Evolutionary conservation across 208 protist species (phyloP).

Genomic region (Trypanosoma mega): DNA sequence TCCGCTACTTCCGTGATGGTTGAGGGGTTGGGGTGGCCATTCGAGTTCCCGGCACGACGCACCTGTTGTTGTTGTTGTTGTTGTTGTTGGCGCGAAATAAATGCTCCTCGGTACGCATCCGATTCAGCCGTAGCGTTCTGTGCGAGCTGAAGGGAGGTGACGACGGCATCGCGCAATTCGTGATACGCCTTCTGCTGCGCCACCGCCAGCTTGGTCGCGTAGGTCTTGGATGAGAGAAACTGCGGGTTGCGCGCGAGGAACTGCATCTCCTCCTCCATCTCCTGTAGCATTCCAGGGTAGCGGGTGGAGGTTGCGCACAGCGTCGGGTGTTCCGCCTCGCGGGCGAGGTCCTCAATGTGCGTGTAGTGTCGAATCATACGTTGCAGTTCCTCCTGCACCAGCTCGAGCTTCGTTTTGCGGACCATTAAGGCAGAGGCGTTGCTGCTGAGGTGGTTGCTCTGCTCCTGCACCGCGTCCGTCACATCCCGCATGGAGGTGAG

Average conservation of each 20-base stretch:
- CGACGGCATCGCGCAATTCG: slow-evolving; percentile 51
- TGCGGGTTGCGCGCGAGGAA: slow-evolving; percentile 62
- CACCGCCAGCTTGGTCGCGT: slow-evolving; percentile 57
- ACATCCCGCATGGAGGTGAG: slow-evolving; percentile 65
- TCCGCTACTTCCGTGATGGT: background rate
- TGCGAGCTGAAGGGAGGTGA: slow-evolving; percentile 39
- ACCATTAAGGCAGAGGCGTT: slow-evolving; percentile 76
- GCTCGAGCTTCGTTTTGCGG: slow-evolving; percentile 72
- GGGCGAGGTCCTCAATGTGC: slow-evolving; percentile 69
- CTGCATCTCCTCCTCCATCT: slow-evolving; percentile 74
- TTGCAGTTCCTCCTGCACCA: slow-evolving; percentile 68
- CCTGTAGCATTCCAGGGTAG: slow-evolving; percentile 72
- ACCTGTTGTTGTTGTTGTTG: too few species aligned
- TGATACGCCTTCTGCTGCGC: slow-evolving; percentile 57
- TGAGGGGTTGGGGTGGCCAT: background rate
- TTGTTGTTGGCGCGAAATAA: slow-evolving; percentile 10
- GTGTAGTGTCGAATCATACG: slow-evolving; percentile 74
- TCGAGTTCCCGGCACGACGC: too few species aligned
- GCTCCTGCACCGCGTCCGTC: slow-evolving; percentile 67
- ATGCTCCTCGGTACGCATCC: slow-evolving; percentile 13
- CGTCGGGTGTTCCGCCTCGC: slow-evolving; percentile 60
- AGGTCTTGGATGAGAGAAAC: slow-evolving; percentile 78
- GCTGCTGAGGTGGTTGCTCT: slow-evolving; percentile 69
- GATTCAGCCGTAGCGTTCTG: slow-evolving; percentile 19
- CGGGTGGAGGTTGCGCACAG: slow-evolving; percentile 59